Evolutionary conservation across 306 rosid genomes (phyloP), one percentile per base, ranked within the genome.

Genomic region (Hippophae tibetana): DNA sequence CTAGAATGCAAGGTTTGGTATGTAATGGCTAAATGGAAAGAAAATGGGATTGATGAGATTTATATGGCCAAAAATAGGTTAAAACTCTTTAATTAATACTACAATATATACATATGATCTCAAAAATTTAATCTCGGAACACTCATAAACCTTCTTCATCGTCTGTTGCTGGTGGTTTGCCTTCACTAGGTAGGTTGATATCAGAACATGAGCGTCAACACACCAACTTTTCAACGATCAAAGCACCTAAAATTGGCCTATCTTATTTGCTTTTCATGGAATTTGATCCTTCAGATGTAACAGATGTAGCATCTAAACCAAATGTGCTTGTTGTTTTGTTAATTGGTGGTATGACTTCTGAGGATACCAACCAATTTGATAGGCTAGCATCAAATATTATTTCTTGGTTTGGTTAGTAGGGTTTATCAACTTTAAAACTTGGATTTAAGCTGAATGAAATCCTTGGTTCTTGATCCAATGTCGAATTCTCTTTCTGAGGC

Each of bases 161-260:
- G 18, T 18, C 0, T 18, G 0, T 18, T 18, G 18, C 0, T 18
- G 18, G 18, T 18, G 18, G 18, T 18, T 18, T 18, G 18, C 18
- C 18, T 0, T 18, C 0, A 18, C 18, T 18, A 18, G 18, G 18
- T 0, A 18, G 18, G 18, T 18, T 18, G 18, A 18, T 18, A 18
- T 18, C 0, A 18, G 18, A 18, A 18, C 18, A 18, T 18, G 18
- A 18, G 18, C 18, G 18, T 0, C 18, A 18, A 0, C 18, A 18
- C 18, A 18, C 18, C 18, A 18, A 0, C 77, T 90, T 94, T 60
- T 90, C 96, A 42, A 87, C 51, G 1, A 89, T 90, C 26, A 90
- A 69, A 56, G 96, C 96, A 7, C 96, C 94, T 62, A 90, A 75
- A 72, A 90, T 87, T 8, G 96, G 97, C 74, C 96, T 85, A 48